Evolutionary conservation across 2,329 filamentous ascomycete genomes (phyloP).

Genomic region (Ramularia endophylla): DNA sequence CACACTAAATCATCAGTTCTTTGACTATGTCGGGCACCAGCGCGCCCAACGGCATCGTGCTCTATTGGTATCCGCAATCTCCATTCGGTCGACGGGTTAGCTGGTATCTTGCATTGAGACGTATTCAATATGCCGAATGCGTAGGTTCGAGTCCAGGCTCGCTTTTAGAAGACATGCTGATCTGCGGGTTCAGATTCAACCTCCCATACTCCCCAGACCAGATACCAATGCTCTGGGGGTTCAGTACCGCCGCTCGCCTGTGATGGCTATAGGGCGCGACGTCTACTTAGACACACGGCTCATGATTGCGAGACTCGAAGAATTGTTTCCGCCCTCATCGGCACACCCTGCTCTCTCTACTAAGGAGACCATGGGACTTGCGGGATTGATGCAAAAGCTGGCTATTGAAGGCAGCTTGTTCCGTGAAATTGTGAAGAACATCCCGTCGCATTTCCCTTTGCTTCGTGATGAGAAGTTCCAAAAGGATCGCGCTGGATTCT

Average conservation of each 20-base stretch:
- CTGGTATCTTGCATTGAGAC: conserved; percentile 63
- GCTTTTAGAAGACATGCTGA: conserved; percentile 6
- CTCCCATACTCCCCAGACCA: conserved; percentile 58
- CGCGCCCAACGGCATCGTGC: conserved; percentile 1
- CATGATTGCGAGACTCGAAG: conserved; percentile 60
- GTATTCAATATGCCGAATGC: conserved; percentile 62
- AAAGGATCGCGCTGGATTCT: conserved; percentile 50
- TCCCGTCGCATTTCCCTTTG: conserved; percentile 52
- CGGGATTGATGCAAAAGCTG: conserved; percentile 52
- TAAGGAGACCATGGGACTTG: conserved; percentile 38
- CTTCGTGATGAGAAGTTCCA: conserved; percentile 54
- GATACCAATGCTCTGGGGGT: conserved; percentile 58
- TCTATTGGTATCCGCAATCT: conserved; percentile 1
- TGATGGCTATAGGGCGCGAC: conserved; percentile 60
- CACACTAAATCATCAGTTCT: not conserved
- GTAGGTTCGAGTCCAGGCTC: conserved; percentile 39
- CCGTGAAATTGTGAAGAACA: conserved; percentile 44
- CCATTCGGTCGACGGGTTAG: conserved; percentile 43
- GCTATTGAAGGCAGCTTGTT: conserved; percentile 56
- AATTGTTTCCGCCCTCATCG: conserved; percentile 40
- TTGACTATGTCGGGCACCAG: not conserved
- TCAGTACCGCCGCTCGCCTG: conserved; percentile 62
- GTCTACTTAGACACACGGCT: conserved; percentile 66
- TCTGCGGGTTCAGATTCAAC: conserved; percentile 48
- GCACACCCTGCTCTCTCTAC: conserved; percentile 29